Base-by-base conservation (phyloP, 345 rosid genomes). In the Salix arbutifolia region DNA sequence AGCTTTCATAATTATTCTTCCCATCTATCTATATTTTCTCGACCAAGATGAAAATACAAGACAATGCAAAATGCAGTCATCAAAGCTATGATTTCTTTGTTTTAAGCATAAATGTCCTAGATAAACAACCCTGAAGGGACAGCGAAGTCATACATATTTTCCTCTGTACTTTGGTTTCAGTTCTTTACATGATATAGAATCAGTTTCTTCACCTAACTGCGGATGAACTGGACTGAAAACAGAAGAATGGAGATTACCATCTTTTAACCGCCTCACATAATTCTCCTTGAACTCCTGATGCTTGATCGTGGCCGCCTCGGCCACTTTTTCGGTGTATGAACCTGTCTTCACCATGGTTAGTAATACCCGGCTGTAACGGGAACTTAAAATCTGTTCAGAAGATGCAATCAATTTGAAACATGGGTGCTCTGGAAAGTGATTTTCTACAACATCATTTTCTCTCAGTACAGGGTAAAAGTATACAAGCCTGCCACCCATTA, bases 331-430 rank as follows among this genome's bases (percentile, higher is more conserved):
- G 4, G 89, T 87, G 53, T 93, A 96, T 4, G 83, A 86, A 65
- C 85, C 84, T 31, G 53, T 82, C 83, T 96, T 96, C 76, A 92
- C 94, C 98, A 96, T 92, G 2, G 99, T 92, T 61, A 94, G 78
- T 79, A 96, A 67, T 38, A 96, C 94, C 0, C 94, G 89, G 76
- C 99, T 92, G 77, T 91, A 96, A 0, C 97, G 78, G 2, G 94
- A 88, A 82, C 98, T 96, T 52, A 92, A 81, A 72, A 94, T 96
- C 91, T 93, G 99, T 77, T 96, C 98, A 0, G 98, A 93, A 58
- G 88, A 74, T 2, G 97, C 92, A 19, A 91, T 83, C 66, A 92
- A 52, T 77, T 87, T 76, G 77, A 96, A 91, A 85, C 99, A 96
- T 1, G 88, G 95, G 68, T 96, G 99, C 82, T 93, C 89, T 0